Evolutionary conservation across 192 early-diverging fungal genomes (phyloP), one percentile per base, ranked within the genome.

Genomic region (Podochytrium sp.): DNA sequence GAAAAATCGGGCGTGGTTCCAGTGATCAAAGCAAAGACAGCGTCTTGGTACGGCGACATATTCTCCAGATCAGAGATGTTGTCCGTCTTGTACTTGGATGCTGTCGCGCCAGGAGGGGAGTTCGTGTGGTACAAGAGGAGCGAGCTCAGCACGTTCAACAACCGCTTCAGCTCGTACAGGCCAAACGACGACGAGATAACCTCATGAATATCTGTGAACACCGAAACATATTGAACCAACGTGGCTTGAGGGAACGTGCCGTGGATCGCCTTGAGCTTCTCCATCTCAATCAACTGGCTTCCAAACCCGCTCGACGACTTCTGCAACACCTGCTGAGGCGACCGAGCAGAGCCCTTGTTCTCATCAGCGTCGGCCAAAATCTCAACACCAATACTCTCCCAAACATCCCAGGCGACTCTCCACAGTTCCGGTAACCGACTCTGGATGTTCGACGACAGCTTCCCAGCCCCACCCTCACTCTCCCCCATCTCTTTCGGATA

Each of bases 181-280:
- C 68, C 66, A 64, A 93, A 91, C 7, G 78, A 77, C 16, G 70
- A 39, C 6, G 73, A 47, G 14, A 95, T 85, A 0, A 87, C 75
- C 0, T 76, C 72, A 65, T 93, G 89, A 32, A 94, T 78, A 18
- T 90, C 87, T 2, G 75, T 73, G 57, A 94, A 91, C 16, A 89
- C 77, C n/a, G 75, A 67, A 39, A 89, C 75, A 59, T 87, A 91
- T 3, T 86, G 81, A 2, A 86, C 87, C 16, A 94, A 70, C 1
- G 91, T 89, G 34, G 94, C 91, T 73, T 96, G 92, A 2, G 89
- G 90, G 49, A 93, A 92, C 4, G 39, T 70, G 23, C 86, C 86
- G 57, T 83, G 79, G 18, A 83, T 30, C 5, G 77, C 23, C 20
- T 37, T 52, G 10, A 76, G 59, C 64, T 47, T 35, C 58, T 14